Evolutionary conservation across 1,139 yeast species (phyloP).

Genomic region (Sugiyamaella sp.): DNA sequence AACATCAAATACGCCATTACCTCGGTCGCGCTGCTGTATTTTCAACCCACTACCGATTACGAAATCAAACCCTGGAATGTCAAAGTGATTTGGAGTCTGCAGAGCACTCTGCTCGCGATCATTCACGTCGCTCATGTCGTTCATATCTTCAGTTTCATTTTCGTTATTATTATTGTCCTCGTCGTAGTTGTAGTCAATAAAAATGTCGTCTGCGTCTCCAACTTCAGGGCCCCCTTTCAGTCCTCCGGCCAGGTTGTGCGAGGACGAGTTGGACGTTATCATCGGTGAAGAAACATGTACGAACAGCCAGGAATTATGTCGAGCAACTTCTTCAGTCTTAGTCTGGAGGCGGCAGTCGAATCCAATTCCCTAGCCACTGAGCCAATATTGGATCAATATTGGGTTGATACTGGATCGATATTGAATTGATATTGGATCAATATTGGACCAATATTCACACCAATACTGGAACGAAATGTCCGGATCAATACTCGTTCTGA

Average conservation of each 20-base stretch:
- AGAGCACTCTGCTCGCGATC: background rate
- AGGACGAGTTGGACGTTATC: conserved; percentile 9
- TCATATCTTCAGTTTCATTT: background rate
- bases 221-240: conserved; percentile 8
- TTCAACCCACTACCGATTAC: background rate
- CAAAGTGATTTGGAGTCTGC: background rate
- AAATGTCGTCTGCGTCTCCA: conserved; percentile 1
- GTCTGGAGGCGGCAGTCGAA: background rate
- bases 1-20: background rate
- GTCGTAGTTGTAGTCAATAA: conserved; percentile 9
- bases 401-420: too few relatives aligned
- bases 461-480: too few relatives aligned
- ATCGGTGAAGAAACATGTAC: conserved; percentile 1
- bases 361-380: too few relatives aligned
- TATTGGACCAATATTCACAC: too few relatives aligned
- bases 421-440: too few relatives aligned
- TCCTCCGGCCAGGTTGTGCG: conserved; percentile 13
- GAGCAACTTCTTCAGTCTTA: background rate
- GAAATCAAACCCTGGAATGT: conserved; percentile 16
- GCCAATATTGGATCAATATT: too few relatives aligned
- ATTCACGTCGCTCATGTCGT: background rate
- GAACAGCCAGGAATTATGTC: background rate
- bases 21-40: background rate
- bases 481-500: too few relatives aligned
- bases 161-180: conserved; percentile 1